Conservation (phyloP, 2,329 filamentous ascomycete genomes). For the Talaromyces amestolkiae region DNA sequence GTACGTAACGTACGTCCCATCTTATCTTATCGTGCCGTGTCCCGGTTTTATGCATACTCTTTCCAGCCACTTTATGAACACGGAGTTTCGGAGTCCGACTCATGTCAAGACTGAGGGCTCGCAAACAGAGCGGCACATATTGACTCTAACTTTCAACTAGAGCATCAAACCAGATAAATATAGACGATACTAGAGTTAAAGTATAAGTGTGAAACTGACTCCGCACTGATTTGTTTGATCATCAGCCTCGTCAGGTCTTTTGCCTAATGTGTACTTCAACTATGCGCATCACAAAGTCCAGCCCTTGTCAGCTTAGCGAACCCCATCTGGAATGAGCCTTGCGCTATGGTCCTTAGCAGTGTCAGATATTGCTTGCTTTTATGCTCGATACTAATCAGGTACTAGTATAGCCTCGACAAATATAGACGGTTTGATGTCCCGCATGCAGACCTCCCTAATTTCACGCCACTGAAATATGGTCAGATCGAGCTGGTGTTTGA, state of each 20-base stretch:
- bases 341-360: neutral
- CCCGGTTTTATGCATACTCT: neutral
- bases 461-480: neutral
- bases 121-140: neutral
- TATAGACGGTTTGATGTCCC: neutral
- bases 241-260: neutral
- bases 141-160: neutral
- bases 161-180: neutral
- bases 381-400: neutral
- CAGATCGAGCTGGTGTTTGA: neutral
- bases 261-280: neutral
- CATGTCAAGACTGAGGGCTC: neutral
- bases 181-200: neutral
- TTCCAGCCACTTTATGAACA: neutral
- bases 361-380: neutral
- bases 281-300: neutral
- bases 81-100: neutral
- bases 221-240: neutral
- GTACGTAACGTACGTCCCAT: neutral
- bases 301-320: neutral
- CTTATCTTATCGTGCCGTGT: constrained; percentile 12
- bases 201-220: neutral
- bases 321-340: neutral
- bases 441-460: constrained; percentile 1
- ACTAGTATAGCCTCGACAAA: neutral